These are phyloP conservation scores for Teratosphaeria viscida DNA, from an alignment of 2,329 filamentous ascomycete genomes.

Conservation along the genomic window DNA sequence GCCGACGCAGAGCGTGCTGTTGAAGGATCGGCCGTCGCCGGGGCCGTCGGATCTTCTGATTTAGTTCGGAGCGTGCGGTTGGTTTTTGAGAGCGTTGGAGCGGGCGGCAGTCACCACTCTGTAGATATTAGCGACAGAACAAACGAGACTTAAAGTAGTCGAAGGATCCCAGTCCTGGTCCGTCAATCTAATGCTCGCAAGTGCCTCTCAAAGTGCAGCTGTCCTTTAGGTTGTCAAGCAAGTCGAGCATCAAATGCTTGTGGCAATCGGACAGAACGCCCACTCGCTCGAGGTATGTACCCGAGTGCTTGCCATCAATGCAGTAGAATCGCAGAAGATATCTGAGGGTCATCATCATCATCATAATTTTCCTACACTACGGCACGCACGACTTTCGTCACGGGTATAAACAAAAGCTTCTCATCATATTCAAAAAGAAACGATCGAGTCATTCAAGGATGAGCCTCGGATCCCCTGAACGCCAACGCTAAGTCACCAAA, in stretches of 20 bases:
- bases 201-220: too few relatives aligned
- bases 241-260: too few relatives aligned
- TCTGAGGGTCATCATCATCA: too few relatives aligned
- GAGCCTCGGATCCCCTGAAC: neutral
- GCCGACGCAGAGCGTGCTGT: conserved; percentile 17
- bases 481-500: neutral
- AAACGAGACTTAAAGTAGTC: too few relatives aligned
- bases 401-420: neutral
- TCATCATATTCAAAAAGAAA: neutral
- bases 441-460: neutral
- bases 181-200: too few relatives aligned
- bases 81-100: neutral
- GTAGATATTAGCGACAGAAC: too few relatives aligned
- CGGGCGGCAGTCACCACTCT: neutral
- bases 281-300: too few relatives aligned
- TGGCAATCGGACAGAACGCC: too few relatives aligned
- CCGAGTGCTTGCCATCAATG: too few relatives aligned
- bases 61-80: neutral
- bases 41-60: neutral
- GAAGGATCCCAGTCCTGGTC: too few relatives aligned
- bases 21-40: neutral
- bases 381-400: neutral
- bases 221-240: too few relatives aligned
- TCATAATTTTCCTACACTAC: neutral
- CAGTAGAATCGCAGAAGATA: too few relatives aligned